Conservation (phyloP, 176 grass and related monocot species). For the Zoysia japonica region DNA sequence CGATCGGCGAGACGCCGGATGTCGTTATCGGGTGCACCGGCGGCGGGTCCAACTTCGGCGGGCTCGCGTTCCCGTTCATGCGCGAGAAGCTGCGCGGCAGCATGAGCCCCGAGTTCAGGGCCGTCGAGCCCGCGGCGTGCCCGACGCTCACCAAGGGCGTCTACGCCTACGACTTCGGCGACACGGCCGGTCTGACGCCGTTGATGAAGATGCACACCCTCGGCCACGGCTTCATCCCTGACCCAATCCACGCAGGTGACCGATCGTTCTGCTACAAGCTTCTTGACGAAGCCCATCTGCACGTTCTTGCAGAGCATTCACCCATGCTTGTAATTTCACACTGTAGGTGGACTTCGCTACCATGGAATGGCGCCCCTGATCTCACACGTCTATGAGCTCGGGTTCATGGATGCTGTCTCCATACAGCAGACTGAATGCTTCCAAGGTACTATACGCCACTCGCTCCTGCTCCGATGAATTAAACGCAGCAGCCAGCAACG, state of each 20-base stretch:
- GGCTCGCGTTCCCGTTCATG: slow-evolving; percentile 80
- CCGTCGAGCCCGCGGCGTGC: slow-evolving; percentile 85
- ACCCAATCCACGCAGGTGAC: slow-evolving; percentile 84
- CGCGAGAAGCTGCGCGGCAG: slow-evolving; percentile 75
- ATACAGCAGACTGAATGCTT: slow-evolving; percentile 95
- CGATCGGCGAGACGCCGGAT: slow-evolving; percentile 62
- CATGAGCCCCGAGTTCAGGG: slow-evolving; percentile 71
- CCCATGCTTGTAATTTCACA: not conserved
- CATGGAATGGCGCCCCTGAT: slow-evolving; percentile 97
- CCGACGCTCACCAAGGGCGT: slow-evolving; percentile 88
- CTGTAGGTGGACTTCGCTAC: slow-evolving; percentile 78
- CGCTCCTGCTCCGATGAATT: not conserved
- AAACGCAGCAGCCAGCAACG: too few species aligned
- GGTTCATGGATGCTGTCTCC: slow-evolving; percentile 73
- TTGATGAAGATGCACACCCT: slow-evolving; percentile 99
- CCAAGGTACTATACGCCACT: slow-evolving; percentile 45
- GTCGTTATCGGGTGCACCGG: slow-evolving; percentile 87
- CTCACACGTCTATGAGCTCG: slow-evolving; percentile 88
- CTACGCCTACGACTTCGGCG: slow-evolving; percentile 83
- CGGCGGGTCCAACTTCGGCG: slow-evolving; percentile 91
- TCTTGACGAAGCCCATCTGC: not conserved
- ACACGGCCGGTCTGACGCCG: slow-evolving; percentile 80
- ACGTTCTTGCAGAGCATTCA: not conserved
- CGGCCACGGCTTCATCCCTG: slow-evolving; percentile 82
- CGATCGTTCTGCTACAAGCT: not conserved